Conservation (phyloP, 306 rosid genomes). For the Sesbania bispinosa region DNA sequence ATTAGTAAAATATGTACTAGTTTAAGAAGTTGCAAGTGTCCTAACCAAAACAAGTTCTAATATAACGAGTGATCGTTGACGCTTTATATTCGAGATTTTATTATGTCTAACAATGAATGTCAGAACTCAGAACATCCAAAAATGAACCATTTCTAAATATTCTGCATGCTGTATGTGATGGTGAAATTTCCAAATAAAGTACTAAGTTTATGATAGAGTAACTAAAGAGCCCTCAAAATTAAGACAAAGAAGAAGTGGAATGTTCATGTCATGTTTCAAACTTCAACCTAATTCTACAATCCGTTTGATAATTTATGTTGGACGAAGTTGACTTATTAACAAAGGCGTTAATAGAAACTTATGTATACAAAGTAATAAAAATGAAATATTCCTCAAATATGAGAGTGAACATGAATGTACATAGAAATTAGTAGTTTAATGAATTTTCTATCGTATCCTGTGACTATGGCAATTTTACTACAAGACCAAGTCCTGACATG, state of each 20-base stretch:
- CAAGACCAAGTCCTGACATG: background rate
- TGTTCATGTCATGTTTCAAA: background rate
- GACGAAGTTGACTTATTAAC: background rate
- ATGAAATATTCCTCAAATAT: background rate
- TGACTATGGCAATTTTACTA: constrained; percentile 16
- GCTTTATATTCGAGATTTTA: too few species aligned
- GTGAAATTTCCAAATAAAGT: too few species aligned
- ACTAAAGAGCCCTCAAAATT: background rate
- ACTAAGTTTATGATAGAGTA: too few species aligned
- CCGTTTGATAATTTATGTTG: background rate
- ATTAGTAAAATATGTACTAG: background rate
- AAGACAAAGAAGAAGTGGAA: background rate
- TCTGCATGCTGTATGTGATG: too few species aligned
- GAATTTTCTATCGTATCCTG: background rate
- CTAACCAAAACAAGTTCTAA: too few species aligned
- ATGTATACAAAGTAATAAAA: too few species aligned
- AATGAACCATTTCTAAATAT: too few species aligned
- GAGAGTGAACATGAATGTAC: too few species aligned
- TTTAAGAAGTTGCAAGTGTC: background rate
- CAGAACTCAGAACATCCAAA: too few species aligned
- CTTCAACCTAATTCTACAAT: background rate
- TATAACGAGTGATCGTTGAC: too few species aligned
- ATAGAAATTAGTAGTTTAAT: background rate
- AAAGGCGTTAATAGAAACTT: background rate
- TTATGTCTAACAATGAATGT: too few species aligned